These are phyloP conservation scores for Oenanthe sinensis DNA, from an alignment of 129 eudicot genomes.

Conservation along the genomic window DNA sequence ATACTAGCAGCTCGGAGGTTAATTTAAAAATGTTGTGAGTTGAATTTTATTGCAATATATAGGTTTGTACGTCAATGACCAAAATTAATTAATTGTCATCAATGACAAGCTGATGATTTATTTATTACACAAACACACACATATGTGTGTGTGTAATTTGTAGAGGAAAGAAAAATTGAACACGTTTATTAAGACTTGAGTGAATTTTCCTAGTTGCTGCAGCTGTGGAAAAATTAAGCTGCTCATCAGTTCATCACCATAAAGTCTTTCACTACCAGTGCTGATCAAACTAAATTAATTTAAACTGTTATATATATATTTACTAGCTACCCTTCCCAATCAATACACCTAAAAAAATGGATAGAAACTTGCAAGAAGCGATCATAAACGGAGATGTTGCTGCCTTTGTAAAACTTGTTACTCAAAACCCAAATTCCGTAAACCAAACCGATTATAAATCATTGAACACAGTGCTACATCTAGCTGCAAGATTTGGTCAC, in stretches of 20 bases:
- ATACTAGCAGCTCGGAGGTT: not conserved
- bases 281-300: not conserved
- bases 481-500: slow-evolving; percentile 55
- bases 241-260: not conserved
- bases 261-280: not conserved
- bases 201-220: slow-evolving; percentile 1
- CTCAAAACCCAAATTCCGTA: slow-evolving; percentile 22
- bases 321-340: not conserved
- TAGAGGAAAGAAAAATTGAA: not conserved
- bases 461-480: slow-evolving; percentile 37
- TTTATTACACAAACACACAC: not conserved
- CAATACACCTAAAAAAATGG: slow-evolving; percentile 14
- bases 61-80: not conserved
- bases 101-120: not conserved
- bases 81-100: not conserved
- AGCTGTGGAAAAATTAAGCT: not conserved
- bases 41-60: too few relatives aligned
- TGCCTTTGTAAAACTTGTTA: slow-evolving; percentile 23
- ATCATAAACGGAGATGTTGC: slow-evolving; percentile 30
- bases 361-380: slow-evolving; percentile 27
- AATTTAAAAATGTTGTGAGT: not conserved
- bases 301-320: not conserved
- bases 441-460: slow-evolving; percentile 17
- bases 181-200: not conserved
- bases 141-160: not conserved